phyloP scores from a whole-genome alignment of 768 basidiomycete genomes.

The Lenzites betulinus region DNA sequence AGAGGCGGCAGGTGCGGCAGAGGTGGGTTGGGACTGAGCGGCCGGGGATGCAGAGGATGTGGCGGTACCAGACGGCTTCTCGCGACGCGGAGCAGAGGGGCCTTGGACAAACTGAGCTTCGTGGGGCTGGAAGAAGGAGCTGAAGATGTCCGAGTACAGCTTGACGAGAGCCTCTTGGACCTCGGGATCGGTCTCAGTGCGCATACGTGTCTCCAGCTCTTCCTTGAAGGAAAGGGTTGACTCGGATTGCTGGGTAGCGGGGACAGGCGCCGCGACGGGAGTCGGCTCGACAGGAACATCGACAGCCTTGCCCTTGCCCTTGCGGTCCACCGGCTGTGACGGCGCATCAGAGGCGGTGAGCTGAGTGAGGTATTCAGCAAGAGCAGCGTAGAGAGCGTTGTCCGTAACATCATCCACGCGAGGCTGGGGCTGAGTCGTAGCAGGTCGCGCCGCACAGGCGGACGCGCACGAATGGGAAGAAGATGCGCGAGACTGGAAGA shows the following conservation, averaged over 20 bases:
- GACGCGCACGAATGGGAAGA: neutral
- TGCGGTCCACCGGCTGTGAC: constrained; percentile 8
- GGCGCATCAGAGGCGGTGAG: neutral
- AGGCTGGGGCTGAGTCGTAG: neutral
- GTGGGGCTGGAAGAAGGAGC: neutral
- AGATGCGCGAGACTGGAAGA: neutral
- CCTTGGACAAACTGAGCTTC: constrained; percentile 3
- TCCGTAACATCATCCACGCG: neutral
- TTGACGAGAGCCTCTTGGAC: constrained; percentile 14
- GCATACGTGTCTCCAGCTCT: constrained; percentile 17
- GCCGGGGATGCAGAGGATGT: neutral
- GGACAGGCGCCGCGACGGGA: neutral
- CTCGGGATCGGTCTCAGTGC: constrained; percentile 21
- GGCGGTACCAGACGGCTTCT: no score
- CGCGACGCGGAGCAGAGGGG: neutral
- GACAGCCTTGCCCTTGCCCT: constrained; percentile 28
- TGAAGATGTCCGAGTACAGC: constrained; percentile 23
- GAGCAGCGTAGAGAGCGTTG: neutral
- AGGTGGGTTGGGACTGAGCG: neutral
- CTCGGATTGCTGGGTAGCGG: neutral
- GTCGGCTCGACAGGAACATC: constrained; percentile 7
- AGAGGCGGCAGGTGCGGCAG: neutral
- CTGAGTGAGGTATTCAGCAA: constrained; percentile 2
- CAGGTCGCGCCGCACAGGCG: neutral
- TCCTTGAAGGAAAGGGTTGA: constrained; percentile 16